A percentile compares a stretch with the other conserved stretches of the same genome.
Evolutionary conservation across 2,329 filamentous ascomycete genomes (phyloP).

Genomic region (Bimuria novae-zelandiae): DNA sequence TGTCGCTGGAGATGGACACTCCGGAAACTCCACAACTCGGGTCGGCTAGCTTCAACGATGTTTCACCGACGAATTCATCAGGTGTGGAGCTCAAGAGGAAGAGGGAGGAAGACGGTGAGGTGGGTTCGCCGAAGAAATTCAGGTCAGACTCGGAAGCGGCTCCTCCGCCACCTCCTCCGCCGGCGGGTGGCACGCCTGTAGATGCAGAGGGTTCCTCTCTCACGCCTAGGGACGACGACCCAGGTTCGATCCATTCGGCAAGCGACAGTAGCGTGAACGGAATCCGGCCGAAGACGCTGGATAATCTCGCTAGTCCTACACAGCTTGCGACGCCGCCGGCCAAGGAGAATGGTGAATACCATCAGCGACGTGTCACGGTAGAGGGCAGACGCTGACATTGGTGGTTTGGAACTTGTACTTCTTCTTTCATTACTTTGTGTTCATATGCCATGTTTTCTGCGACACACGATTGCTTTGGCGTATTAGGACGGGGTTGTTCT

Average conservation of each 20-base stretch:
- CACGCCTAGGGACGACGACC: constrained; percentile 34
- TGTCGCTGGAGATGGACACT: constrained; percentile 16
- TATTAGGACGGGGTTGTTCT: neutral
- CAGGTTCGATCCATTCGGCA: constrained; percentile 1
- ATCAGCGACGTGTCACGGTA: neutral
- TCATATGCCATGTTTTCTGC: neutral
- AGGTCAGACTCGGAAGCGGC: constrained; percentile 42
- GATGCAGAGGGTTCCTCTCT: constrained; percentile 30
- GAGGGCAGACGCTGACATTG: neutral
- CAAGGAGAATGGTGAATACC: constrained; percentile 28
- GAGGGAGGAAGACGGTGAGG: constrained; percentile 37
- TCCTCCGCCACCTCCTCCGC: constrained; percentile 48
- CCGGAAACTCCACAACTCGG: constrained; percentile 26
- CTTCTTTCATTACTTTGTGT: constrained; percentile 5
- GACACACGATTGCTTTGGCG: constrained; percentile 8
- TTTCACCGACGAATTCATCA: constrained; percentile 32
- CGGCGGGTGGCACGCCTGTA: constrained; percentile 33
- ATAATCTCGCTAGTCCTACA: constrained; percentile 38
- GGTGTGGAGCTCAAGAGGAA: constrained; percentile 43
- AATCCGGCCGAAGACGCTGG: constrained; percentile 23
- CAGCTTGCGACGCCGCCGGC: constrained; percentile 53
- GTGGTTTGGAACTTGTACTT: neutral
- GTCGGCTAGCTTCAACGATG: constrained; percentile 18
- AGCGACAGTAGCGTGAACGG: constrained; percentile 7
- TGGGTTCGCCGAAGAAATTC: constrained; percentile 38